These are phyloP conservation scores for Lentinula novae-zelandiae DNA, from an alignment of 1,284 basidiomycete species.

Conservation along the genomic window DNA sequence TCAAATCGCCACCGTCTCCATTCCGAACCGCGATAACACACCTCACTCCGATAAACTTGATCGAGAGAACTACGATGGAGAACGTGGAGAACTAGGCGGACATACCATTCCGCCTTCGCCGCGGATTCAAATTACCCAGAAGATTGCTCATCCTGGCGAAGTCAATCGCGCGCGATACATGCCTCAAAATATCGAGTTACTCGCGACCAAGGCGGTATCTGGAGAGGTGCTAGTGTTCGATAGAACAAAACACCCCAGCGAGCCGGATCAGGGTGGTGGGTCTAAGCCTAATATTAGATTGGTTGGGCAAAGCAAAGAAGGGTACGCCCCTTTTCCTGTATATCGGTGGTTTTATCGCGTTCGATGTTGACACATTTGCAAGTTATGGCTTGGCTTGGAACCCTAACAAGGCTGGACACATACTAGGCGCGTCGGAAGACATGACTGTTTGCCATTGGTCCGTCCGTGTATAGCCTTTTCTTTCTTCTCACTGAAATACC, in stretches of 20 bases:
- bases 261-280: constrained; percentile 80
- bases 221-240: constrained; percentile 96
- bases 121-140: constrained; percentile 87
- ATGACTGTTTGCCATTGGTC: constrained; percentile 95
- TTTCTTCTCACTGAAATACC: constrained; percentile 4
- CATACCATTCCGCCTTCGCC: constrained; percentile 77
- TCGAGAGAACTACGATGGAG: constrained; percentile 86
- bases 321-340: constrained; percentile 49
- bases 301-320: constrained; percentile 89
- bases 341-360: constrained; percentile 11
- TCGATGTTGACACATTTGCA: background rate
- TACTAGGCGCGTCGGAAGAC: constrained; percentile 93
- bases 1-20: constrained; percentile 92
- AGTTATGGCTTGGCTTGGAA: constrained; percentile 96
- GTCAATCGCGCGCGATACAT: constrained; percentile 98
- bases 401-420: constrained; percentile 76
- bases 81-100: constrained; percentile 87
- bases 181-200: constrained; percentile 97
- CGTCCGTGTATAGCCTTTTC: background rate
- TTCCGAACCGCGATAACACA: constrained; percentile 75
- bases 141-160: constrained; percentile 95
- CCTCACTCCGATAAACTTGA: constrained; percentile 71
- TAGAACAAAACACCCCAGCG: constrained; percentile 93
- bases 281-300: constrained; percentile 92
- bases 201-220: constrained; percentile 90